Base-by-base conservation (phyloP, 2,329 filamentous ascomycete species). In the Fusarium anthophilum region DNA sequence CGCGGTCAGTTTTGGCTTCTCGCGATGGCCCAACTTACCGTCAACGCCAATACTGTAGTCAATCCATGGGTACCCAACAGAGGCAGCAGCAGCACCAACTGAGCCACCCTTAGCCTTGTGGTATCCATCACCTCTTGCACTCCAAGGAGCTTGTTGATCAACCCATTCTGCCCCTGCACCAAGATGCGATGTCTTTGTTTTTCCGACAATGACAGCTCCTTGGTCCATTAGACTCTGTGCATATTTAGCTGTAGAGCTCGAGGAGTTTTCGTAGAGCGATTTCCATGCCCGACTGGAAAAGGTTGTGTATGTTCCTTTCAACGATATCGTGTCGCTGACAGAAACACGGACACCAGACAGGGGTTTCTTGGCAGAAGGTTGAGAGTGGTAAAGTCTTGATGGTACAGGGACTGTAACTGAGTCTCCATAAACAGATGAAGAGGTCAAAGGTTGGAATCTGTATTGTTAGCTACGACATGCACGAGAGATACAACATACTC, bases 231-330 rank as follows among this genome's bases (percentile, higher is more conserved):
- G 80, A 5, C 84, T 82, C 57, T 90, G 87, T 0, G 91, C 84
- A 3, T 87, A 83, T 0, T 85, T 77, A 0, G 88, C 87, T 4
- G 88, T 91, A 6, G 75, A 77, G 5, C 80, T 84, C 8, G 78
- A 78, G 0, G 84, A 81, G 6, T 84, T 76, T 3, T 83, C 81
- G 61, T 90, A 88, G 6, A 92, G 79, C 39, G 86, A 81, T 28
- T 86, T 86, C 84, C 87, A 92, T 4, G 90, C 87, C 38, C 88
- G 83, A 62, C 90, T 91, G 1, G 90, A 91, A 38, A 87, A 83
- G 3, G 85, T 85, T 0, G 88, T 91, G 18, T 84, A 84, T 0
- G 91, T 79, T 4, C 91, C 91, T n/a, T 78, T 70, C 1, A 85
- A 63, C 7, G 80, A 76, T 39, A 80, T 70, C 8, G 77, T 70